Evolutionary conservation across 2,329 filamentous ascomycete genomes (phyloP), one percentile per base, ranked within the genome.

Genomic region (Decorospora gaudefroyi): DNA sequence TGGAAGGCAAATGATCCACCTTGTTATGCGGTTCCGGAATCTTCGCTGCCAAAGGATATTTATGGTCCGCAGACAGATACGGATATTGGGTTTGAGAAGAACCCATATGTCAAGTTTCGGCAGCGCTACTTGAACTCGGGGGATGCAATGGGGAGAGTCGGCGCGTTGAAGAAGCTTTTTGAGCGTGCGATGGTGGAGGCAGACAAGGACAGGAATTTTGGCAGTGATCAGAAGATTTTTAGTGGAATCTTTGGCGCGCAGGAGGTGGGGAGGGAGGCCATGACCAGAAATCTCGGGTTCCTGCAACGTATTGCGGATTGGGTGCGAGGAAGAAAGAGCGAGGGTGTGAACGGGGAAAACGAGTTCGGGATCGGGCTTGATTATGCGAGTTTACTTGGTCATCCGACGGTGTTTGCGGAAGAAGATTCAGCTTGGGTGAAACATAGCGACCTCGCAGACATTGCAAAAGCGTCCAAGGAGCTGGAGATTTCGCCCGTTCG

Each of bases 61-160:
- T 38, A 38, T 6, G 35, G 35, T 0, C 35, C 35, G 2, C 10
- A 21, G n/a, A 38, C 35, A 7, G 35, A 38, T 10, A 38, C 35
- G 10, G 35, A 38, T 28, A 21, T 38, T 4, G 35, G 35, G 2
- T 38, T 28, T 10, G 35, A 29, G 3, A 38, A 38, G 35, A 38
- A 38, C 4, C 26, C 36, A 11, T 31, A 39, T 2, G 18, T 39
- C 13, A 39, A 30, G 19, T 39, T 39, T 6, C 19, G 36, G 3
- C 36, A 39, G 15, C 36, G 36, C 8, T 39, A 39, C 15, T 18
- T 39, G 10, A 39, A 39, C 15, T 39, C 36, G 10, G 36, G 36
- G 8, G 36, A 39, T 25, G 36, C 36, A 1, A 39, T 39, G 36
- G 36, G 36, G 3, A 12, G 27, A 6, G 36, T 39, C 6, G 36